These are phyloP conservation scores for Acanthamoeba healyi DNA, from an alignment of 208 protist species.

Conservation along the genomic window DNA sequence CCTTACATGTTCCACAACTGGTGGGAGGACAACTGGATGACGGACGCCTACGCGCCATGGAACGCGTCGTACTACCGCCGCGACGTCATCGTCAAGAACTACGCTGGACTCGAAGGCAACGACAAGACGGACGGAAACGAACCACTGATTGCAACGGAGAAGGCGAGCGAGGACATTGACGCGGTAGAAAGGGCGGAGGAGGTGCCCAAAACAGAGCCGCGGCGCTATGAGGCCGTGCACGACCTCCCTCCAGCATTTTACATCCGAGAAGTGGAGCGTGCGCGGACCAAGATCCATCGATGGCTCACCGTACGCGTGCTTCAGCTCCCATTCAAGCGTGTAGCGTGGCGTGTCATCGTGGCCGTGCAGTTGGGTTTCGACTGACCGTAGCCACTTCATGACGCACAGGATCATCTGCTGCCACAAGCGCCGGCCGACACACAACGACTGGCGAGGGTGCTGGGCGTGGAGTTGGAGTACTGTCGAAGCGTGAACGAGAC, in stretches of 20 bases:
- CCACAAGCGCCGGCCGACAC: no score
- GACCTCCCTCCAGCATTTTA: background rate
- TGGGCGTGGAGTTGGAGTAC: conserved; percentile 43
- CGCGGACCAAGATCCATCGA: background rate
- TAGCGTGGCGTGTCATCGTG: no score
- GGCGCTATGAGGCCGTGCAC: conserved; percentile 27
- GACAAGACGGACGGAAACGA: background rate
- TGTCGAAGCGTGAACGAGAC: background rate
- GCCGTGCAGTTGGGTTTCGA: no score
- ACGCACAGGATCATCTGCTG: background rate
- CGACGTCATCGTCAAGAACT: conserved; percentile 17
- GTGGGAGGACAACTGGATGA: conserved; percentile 67
- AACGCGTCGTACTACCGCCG: background rate
- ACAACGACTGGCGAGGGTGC: no score
- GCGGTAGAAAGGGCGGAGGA: conserved; percentile 16
- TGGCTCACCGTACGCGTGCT: background rate
- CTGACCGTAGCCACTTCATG: no score
- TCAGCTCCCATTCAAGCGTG: no score
- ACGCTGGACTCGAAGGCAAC: background rate
- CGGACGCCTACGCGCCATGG: background rate
- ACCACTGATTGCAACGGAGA: no score
- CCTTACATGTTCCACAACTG: conserved; percentile 59
- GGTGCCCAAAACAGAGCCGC: background rate
- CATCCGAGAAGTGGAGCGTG: conserved; percentile 36
- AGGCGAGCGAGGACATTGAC: no score